Percentiles rank a stretch among this genome's conserved stretches.
These are phyloP conservation scores for Tetracentron sinense DNA, from an alignment of 164 flowering plant genomes.

Conservation along the genomic window DNA sequence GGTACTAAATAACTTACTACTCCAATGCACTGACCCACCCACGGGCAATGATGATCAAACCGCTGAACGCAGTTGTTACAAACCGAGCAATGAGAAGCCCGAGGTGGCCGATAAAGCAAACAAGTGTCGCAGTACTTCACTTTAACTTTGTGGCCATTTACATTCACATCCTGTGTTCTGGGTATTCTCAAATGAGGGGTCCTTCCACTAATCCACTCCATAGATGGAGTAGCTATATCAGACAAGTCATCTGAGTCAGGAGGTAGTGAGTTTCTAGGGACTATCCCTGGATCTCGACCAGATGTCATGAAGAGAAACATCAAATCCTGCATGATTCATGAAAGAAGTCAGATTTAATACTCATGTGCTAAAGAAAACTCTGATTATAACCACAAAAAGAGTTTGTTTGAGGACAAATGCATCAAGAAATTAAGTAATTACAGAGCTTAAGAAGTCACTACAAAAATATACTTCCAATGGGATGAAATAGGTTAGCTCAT, in stretches of 20 bases:
- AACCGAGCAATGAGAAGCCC: conserved; percentile 91
- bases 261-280: conserved; percentile 67
- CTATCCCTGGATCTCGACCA: conserved; percentile 89
- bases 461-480: too few relatives aligned
- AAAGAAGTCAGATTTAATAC: too few relatives aligned
- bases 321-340: conserved; percentile 61
- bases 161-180: conserved; percentile 57
- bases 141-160: conserved; percentile 66
- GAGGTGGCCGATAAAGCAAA: conserved; percentile 81
- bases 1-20: conserved; percentile 43
- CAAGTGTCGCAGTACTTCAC: conserved; percentile 93
- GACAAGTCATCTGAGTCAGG: conserved; percentile 63
- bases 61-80: conserved; percentile 96
- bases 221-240: conserved; percentile 55
- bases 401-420: too few relatives aligned
- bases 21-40: conserved; percentile 99
- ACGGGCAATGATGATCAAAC: conserved; percentile 97
- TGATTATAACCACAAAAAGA: too few relatives aligned
- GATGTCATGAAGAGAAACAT: conserved; percentile 74
- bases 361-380: too few relatives aligned
- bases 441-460: too few relatives aligned
- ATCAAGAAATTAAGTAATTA: too few relatives aligned
- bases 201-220: conserved; percentile 72
- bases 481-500: too few relatives aligned
- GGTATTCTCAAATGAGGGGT: conserved; percentile 61